These are phyloP conservation scores for Fraxinus americana DNA, from an alignment of 257 asterid species.

Conservation along the genomic window DNA sequence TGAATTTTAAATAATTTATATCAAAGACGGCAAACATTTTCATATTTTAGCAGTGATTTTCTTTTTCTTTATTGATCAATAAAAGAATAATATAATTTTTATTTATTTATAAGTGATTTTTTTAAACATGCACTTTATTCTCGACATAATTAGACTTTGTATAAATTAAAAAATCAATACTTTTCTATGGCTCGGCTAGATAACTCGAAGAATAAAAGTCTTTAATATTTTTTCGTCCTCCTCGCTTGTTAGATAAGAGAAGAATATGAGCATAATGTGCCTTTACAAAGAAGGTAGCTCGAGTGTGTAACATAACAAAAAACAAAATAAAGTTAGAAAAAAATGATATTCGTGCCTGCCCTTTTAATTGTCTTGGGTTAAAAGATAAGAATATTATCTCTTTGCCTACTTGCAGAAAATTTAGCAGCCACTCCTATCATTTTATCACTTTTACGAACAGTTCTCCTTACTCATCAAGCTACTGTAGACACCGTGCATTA, in stretches of 20 bases:
- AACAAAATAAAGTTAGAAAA: background rate
- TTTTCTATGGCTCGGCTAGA: no score
- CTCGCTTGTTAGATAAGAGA: background rate
- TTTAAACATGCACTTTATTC: no score
- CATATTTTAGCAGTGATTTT: no score
- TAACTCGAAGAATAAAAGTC: background rate
- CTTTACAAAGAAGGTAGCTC: background rate
- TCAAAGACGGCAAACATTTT: no score
- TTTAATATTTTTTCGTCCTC: no score
- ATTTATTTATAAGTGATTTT: no score
- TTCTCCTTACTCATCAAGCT: background rate
- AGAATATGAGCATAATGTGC: background rate
- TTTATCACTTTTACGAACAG: background rate
- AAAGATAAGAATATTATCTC: conserved; percentile 25
- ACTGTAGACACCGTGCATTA: background rate
- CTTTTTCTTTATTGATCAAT: no score
- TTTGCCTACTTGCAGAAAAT: background rate
- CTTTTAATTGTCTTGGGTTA: conserved; percentile 23
- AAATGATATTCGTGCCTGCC: conserved; percentile 16
- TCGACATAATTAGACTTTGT: no score
- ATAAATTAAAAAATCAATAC: no score
- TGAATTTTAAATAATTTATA: no score
- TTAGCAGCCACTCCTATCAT: background rate
- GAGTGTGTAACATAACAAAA: background rate
- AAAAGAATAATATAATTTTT: no score